Base-by-base conservation (phyloP, 169 alveolate species). In the Cryptosporidium felis region DNA sequence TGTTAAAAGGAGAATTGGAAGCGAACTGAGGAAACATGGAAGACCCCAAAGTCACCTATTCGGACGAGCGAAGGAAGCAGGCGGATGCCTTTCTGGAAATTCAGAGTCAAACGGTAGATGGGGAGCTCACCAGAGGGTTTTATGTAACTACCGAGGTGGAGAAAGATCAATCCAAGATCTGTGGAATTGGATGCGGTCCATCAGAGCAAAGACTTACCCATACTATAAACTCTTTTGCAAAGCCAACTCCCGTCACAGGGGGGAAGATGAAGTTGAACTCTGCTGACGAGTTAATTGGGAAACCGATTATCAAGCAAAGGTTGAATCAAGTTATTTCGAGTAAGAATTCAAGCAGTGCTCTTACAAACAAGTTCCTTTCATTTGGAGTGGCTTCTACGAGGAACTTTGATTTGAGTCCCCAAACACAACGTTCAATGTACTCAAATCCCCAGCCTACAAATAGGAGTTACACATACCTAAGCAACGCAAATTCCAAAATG, bases 251-350 rank as follows among this genome's bases (percentile, higher is more conserved):
- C 10, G 53, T 74, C 16, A 23, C 60, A 21, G 60, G 74, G 8
- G 85, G 85, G 0, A 65, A 74, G 40, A 26, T 53, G 41, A 74
- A 74, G 40, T 30, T 74, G 8, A 74, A 74, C 42, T 74, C 85
- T 28, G 85, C 85, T 9, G 85, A 74, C 26, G 85, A 74, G 28
- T 36, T 74, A 36, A 74, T 74, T 40, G 85, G 85, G 10, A 74
- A 74, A 21, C 74, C 85, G 21, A 18, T 74, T 18, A 74, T 74
- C 9, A 74, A 74, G 46, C 85, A 74, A 28, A 74, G 85, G 41
- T 34, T 74, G 23, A 74, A 74, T 36, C 46, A 58, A 12, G 12
- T 21, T 45, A 65, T 3, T 28, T 0, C 10, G n/a, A 49, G 36
- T 10, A 65, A 62, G 26, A 49, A 46, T 4, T 44, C 49, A 1